Evolutionary conservation across 495 filamentous ascomycete genomes (phyloP).

Genomic region (Cercophora sp.): DNA sequence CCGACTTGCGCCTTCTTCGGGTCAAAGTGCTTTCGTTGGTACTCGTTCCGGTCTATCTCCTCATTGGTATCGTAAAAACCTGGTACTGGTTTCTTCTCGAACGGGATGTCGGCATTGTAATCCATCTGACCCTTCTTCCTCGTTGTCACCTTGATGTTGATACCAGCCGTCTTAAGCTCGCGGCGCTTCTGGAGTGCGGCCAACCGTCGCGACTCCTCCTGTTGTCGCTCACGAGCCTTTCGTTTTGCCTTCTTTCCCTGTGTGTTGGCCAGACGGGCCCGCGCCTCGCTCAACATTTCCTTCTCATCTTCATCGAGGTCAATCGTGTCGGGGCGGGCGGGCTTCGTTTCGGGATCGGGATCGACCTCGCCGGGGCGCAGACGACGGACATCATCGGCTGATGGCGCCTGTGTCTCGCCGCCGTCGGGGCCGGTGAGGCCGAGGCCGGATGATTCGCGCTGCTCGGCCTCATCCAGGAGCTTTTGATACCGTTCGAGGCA

Average conservation of each 20-base stretch:
- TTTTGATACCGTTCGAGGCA: slow-evolving; percentile 97
- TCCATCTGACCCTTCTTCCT: slow-evolving; percentile 96
- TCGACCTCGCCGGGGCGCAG: slow-evolving; percentile 91
- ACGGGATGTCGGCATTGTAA: slow-evolving; percentile 97
- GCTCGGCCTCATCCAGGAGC: slow-evolving; percentile 91
- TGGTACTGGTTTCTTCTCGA: slow-evolving; percentile 83
- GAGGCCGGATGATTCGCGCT: slow-evolving; percentile 75
- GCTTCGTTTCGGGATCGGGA: slow-evolving; percentile 93
- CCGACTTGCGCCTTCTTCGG: slow-evolving; percentile 91
- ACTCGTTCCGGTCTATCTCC: slow-evolving; percentile 77
- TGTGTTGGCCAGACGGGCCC: slow-evolving; percentile 92
- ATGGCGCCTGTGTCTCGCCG: slow-evolving; percentile 81
- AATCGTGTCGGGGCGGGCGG: slow-evolving; percentile 94
- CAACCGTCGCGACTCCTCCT: slow-evolving; percentile 87
- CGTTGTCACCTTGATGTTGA: slow-evolving; percentile 95
- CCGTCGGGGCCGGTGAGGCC: slow-evolving; percentile 83
- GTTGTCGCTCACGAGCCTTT: slow-evolving; percentile 90
- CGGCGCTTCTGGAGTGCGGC: slow-evolving; percentile 91
- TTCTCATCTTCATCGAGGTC: slow-evolving; percentile 99
- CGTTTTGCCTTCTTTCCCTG: slow-evolving; percentile 99
- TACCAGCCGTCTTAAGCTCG: slow-evolving; percentile 94
- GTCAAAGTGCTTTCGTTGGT: slow-evolving; percentile 82
- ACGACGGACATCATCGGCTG: slow-evolving; percentile 87
- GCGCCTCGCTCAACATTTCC: slow-evolving; percentile 97
- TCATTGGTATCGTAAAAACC: slow-evolving; percentile 93